Percentiles rank a stretch among this genome's conserved stretches.
Evolutionary conservation across 2,329 filamentous ascomycete genomes (phyloP).

Genomic region (Cytospora paraplurivora): DNA sequence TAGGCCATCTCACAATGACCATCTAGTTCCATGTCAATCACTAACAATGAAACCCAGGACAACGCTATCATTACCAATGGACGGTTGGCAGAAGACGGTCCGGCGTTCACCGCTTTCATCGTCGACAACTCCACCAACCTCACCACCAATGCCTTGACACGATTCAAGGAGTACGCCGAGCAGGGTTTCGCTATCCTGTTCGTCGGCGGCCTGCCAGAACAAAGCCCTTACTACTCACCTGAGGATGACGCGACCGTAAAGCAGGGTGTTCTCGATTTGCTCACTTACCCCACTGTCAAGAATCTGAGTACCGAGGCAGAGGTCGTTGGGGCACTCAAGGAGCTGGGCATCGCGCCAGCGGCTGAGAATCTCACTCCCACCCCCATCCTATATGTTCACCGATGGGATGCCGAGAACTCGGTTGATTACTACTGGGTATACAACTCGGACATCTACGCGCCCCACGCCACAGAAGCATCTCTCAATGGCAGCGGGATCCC

Average conservation of each 20-base stretch:
- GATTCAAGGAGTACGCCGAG: conserved; percentile 9
- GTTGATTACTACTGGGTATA: conserved; percentile 23
- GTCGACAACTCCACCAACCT: conserved; percentile 21
- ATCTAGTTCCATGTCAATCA: not conserved
- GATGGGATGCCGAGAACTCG: conserved; percentile 12
- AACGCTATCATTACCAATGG: conserved; percentile 18
- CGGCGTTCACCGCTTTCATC: conserved; percentile 17
- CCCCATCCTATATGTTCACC: conserved; percentile 15
- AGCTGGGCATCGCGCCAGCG: conserved; percentile 4
- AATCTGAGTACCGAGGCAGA: conserved; percentile 11
- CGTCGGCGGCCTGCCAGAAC: conserved; percentile 9
- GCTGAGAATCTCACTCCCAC: conserved; percentile 10
- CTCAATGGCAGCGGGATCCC: conserved; percentile 4
- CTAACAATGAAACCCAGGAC: not conserved
- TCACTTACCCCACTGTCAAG: conserved; percentile 10
- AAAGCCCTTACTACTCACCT: conserved; percentile 11
- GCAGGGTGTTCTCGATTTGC: not conserved
- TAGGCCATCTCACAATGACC: not conserved
- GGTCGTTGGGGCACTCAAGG: conserved; percentile 10
- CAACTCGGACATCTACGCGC: conserved; percentile 9
- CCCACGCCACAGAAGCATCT: conserved; percentile 16
- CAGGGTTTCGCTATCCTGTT: conserved; percentile 15
- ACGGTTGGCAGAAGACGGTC: conserved; percentile 11
- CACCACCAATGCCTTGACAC: conserved; percentile 9
- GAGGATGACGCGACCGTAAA: not conserved